These are phyloP conservation scores for Hypoxylon sp. DNA, from an alignment of 2,329 filamentous ascomycete species.

Conservation along the genomic window DNA sequence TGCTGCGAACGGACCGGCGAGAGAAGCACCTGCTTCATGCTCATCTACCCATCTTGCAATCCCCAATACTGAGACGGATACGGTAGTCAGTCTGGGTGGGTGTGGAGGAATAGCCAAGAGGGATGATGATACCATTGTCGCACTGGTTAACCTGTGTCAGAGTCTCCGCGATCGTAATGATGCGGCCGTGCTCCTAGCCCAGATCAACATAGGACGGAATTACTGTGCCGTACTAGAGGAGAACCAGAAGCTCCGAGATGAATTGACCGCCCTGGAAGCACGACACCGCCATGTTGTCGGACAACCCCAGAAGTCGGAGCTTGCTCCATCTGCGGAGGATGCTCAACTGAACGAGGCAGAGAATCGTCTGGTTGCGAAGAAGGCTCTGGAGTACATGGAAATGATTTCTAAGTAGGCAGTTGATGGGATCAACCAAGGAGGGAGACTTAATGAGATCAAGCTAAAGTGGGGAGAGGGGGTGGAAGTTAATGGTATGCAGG, in stretches of 20 bases:
- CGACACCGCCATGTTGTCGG: background rate
- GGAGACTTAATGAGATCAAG: background rate
- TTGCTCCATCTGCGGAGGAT: background rate
- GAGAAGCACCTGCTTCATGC: background rate
- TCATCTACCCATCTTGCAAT: background rate
- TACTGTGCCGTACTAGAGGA: background rate
- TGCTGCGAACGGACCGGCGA: background rate
- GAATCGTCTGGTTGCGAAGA: background rate
- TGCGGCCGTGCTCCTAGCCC: background rate
- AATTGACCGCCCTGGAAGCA: background rate
- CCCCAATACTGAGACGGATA: background rate
- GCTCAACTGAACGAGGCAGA: background rate
- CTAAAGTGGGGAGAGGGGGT: too few relatives aligned
- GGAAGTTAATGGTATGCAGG: background rate
- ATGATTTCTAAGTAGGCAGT: background rate
- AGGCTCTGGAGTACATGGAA: background rate
- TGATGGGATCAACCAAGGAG: background rate
- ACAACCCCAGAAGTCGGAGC: background rate
- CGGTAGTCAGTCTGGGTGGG: background rate
- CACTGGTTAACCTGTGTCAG: background rate
- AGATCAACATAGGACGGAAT: conserved; percentile 1
- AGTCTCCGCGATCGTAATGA: background rate
- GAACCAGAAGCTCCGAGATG: background rate
- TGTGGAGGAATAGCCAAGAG: background rate
- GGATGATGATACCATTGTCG: background rate